Evolutionary conservation across 2,329 filamentous ascomycete species (phyloP), one percentile per base, ranked within the genome.

Genomic region (Alternaria solani): DNA sequence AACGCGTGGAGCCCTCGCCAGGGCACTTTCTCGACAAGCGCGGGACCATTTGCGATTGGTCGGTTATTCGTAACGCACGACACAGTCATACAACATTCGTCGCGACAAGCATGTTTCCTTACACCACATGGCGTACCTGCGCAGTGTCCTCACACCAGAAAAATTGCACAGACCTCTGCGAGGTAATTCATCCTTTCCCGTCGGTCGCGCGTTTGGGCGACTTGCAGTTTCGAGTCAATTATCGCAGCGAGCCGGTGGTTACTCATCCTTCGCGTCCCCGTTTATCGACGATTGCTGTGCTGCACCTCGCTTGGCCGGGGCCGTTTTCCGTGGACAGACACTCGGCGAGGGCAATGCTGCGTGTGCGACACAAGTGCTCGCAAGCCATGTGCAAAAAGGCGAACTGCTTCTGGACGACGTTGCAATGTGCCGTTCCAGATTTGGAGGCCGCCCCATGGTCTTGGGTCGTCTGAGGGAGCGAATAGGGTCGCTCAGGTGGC

Each of bases 41-140:
- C 63, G 52, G 42, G 34, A 25, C n/a, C 9, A 16, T 20, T 25
- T 28, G 18, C 36, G 30, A 75, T 75, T 74, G 69, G 71, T 49
- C 18, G 28, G 30, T 28, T 34, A 14, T 32, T 41, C 28, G 44
- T 26, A 51, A 44, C 52, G 47, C 55, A 48, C 38, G 47, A 56
- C 56, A 76, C 75, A 77, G 75, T 76, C 75, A 76, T 75, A 66
- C 69, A 65, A 51, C 69, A 66, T 70, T 70, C 66, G 69, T 65
- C 63, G 62, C 59, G 53, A 36, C 54, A 44, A 55, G 53, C 59
- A 56, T 57, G 55, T 46, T 44, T 43, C 47, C 51, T 43, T 49
- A 44, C 36, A 36, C 55, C 41, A 26, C 42, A 47, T 41, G 58
- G 62, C 63, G 64, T 63, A 61, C 54, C 67, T 64, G 62, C 55